Percentiles rank a stretch among this genome's conserved stretches.
Conservation (phyloP, 176 grass and related monocot genomes). For the Miscanthus lutarioriparius region DNA sequence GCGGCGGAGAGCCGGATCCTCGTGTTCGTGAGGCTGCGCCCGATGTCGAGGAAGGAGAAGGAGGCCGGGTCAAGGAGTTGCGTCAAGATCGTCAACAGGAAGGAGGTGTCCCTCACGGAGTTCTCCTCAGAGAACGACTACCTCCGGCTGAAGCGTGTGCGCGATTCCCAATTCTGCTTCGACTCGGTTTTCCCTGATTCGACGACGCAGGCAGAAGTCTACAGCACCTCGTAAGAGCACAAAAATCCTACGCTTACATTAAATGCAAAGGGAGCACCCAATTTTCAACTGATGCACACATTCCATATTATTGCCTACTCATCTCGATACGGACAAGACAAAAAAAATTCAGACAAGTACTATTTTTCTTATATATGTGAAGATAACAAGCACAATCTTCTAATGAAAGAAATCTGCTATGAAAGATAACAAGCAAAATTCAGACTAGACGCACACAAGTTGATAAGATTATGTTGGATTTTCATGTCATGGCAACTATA, state of each 20-base stretch:
- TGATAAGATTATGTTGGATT: not conserved
- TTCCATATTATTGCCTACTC: conserved; percentile 20
- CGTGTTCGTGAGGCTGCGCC: conserved; percentile 86
- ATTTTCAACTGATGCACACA: not conserved
- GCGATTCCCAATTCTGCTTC: conserved; percentile 94
- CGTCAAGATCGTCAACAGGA: conserved; percentile 94
- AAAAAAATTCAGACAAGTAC: not conserved
- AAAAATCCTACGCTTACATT: not conserved
- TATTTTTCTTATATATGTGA: not conserved
- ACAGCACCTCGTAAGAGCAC: conserved; percentile 70
- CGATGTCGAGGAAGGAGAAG: conserved; percentile 79
- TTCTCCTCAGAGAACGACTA: conserved; percentile 86
- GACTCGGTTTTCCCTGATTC: conserved; percentile 83
- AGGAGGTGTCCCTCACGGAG: conserved; percentile 88
- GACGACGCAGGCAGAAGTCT: conserved; percentile 76
- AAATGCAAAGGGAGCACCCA: not conserved
- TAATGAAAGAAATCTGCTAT: not conserved
- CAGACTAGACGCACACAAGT: no score
- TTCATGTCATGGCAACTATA: not conserved
- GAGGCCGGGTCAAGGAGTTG: conserved; percentile 68
- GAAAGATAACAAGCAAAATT: not conserved
- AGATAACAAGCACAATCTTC: not conserved
- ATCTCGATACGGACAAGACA: not conserved
- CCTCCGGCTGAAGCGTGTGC: conserved; percentile 79
- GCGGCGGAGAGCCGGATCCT: conserved; percentile 54